These are phyloP conservation scores for Oemleria cerasiformis DNA, from an alignment of 306 rosid species.

Conservation along the genomic window DNA sequence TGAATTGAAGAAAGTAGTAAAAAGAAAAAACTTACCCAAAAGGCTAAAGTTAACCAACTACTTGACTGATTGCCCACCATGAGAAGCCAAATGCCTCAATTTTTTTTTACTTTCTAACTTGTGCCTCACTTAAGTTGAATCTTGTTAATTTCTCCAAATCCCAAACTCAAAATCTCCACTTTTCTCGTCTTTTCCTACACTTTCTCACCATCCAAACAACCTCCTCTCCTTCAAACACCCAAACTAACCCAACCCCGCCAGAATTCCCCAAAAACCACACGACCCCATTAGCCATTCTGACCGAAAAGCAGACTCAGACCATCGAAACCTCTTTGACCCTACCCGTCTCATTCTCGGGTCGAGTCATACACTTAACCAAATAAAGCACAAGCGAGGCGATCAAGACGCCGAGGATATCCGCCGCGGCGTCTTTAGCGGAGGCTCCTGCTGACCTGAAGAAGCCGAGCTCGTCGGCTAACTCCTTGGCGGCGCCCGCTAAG, in stretches of 20 bases:
- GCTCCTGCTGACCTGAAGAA: constrained; percentile 73
- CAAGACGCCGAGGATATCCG: constrained; percentile 62
- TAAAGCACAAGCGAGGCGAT: constrained; percentile 45
- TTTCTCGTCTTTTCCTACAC: background rate
- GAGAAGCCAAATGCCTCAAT: background rate
- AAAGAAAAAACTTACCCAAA: background rate
- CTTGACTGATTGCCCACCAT: background rate
- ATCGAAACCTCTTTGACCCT: constrained; percentile 34
- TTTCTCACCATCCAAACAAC: constrained; percentile 17
- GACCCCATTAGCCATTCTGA: background rate
- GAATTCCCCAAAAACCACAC: background rate
- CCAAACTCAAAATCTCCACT: background rate
- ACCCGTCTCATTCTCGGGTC: constrained; percentile 18
- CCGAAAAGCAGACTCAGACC: constrained; percentile 36
- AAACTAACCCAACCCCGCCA: background rate
- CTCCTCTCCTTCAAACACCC: background rate
- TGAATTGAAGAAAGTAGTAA: background rate
- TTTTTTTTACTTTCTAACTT: background rate
- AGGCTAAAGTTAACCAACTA: background rate
- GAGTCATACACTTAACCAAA: constrained; percentile 19
- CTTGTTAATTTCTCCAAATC: background rate
- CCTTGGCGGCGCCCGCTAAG: constrained; percentile 74
- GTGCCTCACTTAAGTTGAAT: background rate
- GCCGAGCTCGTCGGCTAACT: constrained; percentile 72
- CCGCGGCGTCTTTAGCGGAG: constrained; percentile 55